Base-by-base conservation (phyloP, 371 early-diverging fungal genomes). In the Mortierella sp. region DNA sequence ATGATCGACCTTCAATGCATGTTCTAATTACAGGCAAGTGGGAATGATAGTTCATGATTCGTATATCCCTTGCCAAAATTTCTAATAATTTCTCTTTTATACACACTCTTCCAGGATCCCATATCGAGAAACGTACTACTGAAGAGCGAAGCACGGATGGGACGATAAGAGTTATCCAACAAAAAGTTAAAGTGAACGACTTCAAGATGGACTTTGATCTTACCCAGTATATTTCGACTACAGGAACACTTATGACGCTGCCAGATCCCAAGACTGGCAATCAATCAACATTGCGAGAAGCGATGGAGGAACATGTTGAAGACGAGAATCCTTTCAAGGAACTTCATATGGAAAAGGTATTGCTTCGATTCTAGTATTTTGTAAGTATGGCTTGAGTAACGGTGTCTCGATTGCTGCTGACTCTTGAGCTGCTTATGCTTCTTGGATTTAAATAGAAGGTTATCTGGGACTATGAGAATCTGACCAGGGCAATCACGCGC, bases 271-370 rank as follows among this genome's bases (percentile, higher is more conserved):
- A 66, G 42, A 68, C 73, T 15, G 72, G 73, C 1, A 31, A 19
- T 23, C 64, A 49, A n/a, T 51, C 49, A 34, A 66, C 73, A 8
- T 55, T 78, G 17, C 60, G 78, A 1, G 68, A 78, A 34, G 73
- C 67, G 29, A 78, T 78, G 66, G 78, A 78, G 28, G 69, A 62
- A n/a, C 65, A 78, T 43, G 66, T 64, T 3, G 69, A 63, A 8
- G 72, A 72, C 4, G 78, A 78, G 19, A 78, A 72, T 53, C 72
- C 78, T 1, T 72, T 78, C 55, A 78, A 78, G 45, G 78, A 78
- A 31, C 51, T 78, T 9, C 69, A 66, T 26, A 72, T 78, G 69
- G 66, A 72, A n/a, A 78, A 78, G 72, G 72, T 72, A 65, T n/a
- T n/a, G n/a, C n/a, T n/a, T n/a, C n/a, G n/a, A n/a, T n/a, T n/a